Percentiles rank a stretch among this genome's conserved stretches.
These are phyloP conservation scores for Veloboletus limbatus DNA, from an alignment of 1,284 basidiomycete species.

Conservation along the genomic window DNA sequence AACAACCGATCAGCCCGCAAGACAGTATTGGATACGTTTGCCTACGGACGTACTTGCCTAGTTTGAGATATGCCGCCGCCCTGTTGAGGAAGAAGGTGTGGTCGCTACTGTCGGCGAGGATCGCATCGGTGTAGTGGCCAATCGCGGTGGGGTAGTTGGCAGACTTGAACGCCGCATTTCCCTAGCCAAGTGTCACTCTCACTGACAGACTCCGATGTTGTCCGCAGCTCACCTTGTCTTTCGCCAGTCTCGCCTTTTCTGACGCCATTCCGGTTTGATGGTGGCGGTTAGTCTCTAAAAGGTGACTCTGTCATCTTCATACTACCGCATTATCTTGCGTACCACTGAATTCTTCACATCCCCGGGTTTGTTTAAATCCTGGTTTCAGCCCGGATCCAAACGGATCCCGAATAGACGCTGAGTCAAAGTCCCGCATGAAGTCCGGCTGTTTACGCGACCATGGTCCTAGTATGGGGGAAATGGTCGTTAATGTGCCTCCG, in stretches of 20 bases:
- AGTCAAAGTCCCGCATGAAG: neutral
- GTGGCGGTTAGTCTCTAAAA: conserved; percentile 8
- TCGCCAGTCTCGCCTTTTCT: conserved; percentile 33
- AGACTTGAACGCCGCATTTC: conserved; percentile 56
- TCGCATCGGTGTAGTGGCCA: conserved; percentile 72
- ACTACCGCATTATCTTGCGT: too few relatives aligned
- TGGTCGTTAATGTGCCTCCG: conserved; percentile 21
- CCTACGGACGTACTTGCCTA: conserved; percentile 70
- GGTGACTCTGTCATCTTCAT: neutral
- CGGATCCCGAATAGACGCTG: conserved; percentile 1
- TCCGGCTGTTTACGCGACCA: conserved; percentile 7
- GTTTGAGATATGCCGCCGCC: conserved; percentile 79
- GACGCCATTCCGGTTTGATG: conserved; percentile 28
- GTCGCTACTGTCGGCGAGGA: conserved; percentile 60
- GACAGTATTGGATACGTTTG: conserved; percentile 4
- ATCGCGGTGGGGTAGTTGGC: conserved; percentile 52
- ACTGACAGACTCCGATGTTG: neutral
- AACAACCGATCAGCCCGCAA: conserved; percentile 5
- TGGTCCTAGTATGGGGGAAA: conserved; percentile 3
- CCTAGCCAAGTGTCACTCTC: conserved; percentile 37
- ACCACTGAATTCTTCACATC: neutral
- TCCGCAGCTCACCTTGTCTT: conserved; percentile 26
- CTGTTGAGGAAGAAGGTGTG: conserved; percentile 73
- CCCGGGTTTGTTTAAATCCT: neutral
- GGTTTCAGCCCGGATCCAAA: neutral